Conservation (phyloP, 2,329 filamentous ascomycete species). For the Aspergillus aculeatus region DNA sequence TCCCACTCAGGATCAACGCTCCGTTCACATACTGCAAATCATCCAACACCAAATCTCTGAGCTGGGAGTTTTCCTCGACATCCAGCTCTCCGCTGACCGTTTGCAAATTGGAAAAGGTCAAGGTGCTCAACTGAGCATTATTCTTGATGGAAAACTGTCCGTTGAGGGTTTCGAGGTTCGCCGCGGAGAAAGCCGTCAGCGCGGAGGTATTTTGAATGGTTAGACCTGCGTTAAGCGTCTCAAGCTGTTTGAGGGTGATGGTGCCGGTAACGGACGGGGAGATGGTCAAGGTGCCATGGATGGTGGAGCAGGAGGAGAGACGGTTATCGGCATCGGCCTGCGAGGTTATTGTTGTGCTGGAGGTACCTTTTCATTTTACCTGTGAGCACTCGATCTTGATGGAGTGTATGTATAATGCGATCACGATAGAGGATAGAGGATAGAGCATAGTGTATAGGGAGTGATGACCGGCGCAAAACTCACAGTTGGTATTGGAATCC, state of each 20-base stretch:
- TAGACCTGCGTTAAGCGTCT: conserved; percentile 1
- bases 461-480: not conserved
- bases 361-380: not conserved
- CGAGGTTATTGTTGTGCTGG: not conserved
- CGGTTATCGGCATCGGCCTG: not conserved
- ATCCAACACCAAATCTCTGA: conserved; percentile 21
- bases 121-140: not conserved
- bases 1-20: conserved; percentile 21
- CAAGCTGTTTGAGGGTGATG: not conserved
- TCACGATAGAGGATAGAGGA: not conserved
- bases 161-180: not conserved
- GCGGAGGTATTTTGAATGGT: not conserved
- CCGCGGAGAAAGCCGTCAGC: not conserved
- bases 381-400: not conserved
- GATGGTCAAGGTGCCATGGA: not conserved
- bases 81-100: conserved; percentile 20
- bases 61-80: conserved; percentile 22
- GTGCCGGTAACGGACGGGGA: not conserved
- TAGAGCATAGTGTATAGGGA: not conserved
- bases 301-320: conserved; percentile 1
- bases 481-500: not conserved
- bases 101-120: conserved; percentile 16
- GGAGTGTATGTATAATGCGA: not conserved
- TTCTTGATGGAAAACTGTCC: not conserved
- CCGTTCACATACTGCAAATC: conserved; percentile 27